Conservation (phyloP, 257 asterid genomes). For the Solanum bukasovii region DNA sequence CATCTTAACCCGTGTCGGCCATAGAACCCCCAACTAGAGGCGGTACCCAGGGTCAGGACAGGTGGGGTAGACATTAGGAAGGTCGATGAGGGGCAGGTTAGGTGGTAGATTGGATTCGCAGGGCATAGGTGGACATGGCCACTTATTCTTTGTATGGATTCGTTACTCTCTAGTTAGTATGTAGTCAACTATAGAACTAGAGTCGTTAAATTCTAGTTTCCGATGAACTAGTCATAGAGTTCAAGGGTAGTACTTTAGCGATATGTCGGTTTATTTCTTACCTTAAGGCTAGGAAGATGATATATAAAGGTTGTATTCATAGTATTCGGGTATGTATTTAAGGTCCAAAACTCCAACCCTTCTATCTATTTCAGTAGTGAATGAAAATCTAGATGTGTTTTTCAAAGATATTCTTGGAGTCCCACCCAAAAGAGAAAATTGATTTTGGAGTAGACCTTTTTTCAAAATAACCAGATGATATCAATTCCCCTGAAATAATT, state of each 20-base stretch:
- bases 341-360: not conserved
- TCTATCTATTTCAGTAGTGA: no score
- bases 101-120: not conserved
- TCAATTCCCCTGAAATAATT: no score
- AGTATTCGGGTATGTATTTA: not conserved
- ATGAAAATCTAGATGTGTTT: not conserved
- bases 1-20: not conserved
- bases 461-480: not conserved
- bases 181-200: not conserved
- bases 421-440: not conserved
- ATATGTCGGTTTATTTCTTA: not conserved
- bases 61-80: not conserved
- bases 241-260: not conserved
- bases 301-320: not conserved
- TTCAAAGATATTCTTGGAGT: no score
- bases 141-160: not conserved
- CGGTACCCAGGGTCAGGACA: not conserved
- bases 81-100: not conserved
- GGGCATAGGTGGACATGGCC: not conserved
- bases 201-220: not conserved
- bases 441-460: not conserved
- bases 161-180: not conserved
- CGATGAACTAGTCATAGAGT: not conserved
- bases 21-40: not conserved
- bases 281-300: not conserved